These are phyloP conservation scores for Letharia lupina DNA, from an alignment of 495 filamentous ascomycete genomes.

Conservation along the genomic window DNA sequence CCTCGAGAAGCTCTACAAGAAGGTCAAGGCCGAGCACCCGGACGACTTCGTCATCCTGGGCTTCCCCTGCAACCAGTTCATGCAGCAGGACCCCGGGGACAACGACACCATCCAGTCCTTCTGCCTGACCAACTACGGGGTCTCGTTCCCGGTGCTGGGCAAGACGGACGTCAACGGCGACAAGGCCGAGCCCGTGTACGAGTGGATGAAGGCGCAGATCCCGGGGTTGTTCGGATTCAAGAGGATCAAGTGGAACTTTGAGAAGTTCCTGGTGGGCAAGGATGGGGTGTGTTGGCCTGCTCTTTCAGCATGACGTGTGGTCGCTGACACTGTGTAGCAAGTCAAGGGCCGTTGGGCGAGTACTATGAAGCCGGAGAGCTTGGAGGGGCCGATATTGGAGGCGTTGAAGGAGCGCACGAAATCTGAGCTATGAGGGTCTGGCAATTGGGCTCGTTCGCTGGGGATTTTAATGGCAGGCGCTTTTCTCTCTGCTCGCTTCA, in stretches of 20 bases:
- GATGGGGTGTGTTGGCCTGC: conserved; percentile 56
- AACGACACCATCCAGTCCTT: conserved; percentile 88
- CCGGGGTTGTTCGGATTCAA: conserved; percentile 79
- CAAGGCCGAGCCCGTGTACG: conserved; percentile 68
- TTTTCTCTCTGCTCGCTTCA: not conserved
- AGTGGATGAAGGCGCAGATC: conserved; percentile 81
- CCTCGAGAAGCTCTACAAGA: conserved; percentile 85
- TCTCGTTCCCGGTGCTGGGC: conserved; percentile 81
- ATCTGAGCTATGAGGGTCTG: conserved; percentile 14
- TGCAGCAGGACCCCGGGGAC: conserved; percentile 70
- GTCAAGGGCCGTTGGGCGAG: conserved; percentile 78
- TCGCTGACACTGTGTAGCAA: conserved; percentile 25
- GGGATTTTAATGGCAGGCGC: not conserved
- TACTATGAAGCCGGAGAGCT: conserved; percentile 70
- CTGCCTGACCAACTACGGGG: conserved; percentile 92
- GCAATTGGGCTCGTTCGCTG: not conserved
- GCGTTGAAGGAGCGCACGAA: conserved; percentile 52
- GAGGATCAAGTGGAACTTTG: conserved; percentile 93
- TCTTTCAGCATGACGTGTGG: not conserved
- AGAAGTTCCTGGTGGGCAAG: conserved; percentile 87
- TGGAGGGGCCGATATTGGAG: conserved; percentile 66
- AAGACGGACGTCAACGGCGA: conserved; percentile 92
- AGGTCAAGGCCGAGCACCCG: conserved; percentile 55
- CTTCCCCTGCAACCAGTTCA: conserved; percentile 99
- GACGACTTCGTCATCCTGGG: conserved; percentile 80